These are phyloP conservation scores for Trichosporon asahii DNA, from an alignment of 1,284 basidiomycete species.

Conservation along the genomic window DNA sequence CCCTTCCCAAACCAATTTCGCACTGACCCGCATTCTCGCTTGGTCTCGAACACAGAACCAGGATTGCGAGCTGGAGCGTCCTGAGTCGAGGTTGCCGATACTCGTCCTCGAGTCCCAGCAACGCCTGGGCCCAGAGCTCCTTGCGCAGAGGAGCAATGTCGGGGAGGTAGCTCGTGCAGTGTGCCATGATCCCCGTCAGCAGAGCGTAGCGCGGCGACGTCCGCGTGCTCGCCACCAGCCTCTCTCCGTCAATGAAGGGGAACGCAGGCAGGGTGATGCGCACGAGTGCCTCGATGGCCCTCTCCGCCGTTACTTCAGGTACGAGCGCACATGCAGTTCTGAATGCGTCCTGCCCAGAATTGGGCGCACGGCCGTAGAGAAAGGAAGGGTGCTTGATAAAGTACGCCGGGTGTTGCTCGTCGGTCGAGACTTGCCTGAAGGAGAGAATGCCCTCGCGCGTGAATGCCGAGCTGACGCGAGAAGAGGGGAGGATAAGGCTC, in stretches of 20 bases:
- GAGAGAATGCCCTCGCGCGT: constrained; percentile 22
- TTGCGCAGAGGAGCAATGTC: constrained; percentile 33
- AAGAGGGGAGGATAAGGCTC: constrained; percentile 21
- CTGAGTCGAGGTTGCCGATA: constrained; percentile 41
- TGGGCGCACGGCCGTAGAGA: constrained; percentile 35
- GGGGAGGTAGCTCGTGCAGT: constrained; percentile 33
- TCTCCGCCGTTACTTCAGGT: constrained; percentile 10
- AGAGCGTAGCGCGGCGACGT: constrained; percentile 36
- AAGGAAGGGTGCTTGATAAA: constrained; percentile 39
- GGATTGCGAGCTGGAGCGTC: constrained; percentile 39
- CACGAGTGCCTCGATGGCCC: constrained; percentile 19
- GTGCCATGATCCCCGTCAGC: constrained; percentile 39
- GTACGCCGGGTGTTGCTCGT: constrained; percentile 33
- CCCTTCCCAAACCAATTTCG: constrained; percentile 33
- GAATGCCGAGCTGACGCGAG: constrained; percentile 10
- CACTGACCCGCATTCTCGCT: constrained; percentile 36
- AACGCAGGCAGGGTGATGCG: constrained; percentile 33
- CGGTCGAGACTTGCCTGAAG: constrained; percentile 40
- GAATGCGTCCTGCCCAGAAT: constrained; percentile 23
- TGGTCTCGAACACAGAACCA: constrained; percentile 34
- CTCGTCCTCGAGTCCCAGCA: constrained; percentile 43
- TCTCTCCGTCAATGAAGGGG: constrained; percentile 38
- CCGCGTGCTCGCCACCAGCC: constrained; percentile 15
- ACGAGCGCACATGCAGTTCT: constrained; percentile 21
- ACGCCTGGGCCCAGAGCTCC: constrained; percentile 33